phyloP scores from a whole-genome alignment of 106 monocot genomes.

The Triglochin maritima region DNA sequence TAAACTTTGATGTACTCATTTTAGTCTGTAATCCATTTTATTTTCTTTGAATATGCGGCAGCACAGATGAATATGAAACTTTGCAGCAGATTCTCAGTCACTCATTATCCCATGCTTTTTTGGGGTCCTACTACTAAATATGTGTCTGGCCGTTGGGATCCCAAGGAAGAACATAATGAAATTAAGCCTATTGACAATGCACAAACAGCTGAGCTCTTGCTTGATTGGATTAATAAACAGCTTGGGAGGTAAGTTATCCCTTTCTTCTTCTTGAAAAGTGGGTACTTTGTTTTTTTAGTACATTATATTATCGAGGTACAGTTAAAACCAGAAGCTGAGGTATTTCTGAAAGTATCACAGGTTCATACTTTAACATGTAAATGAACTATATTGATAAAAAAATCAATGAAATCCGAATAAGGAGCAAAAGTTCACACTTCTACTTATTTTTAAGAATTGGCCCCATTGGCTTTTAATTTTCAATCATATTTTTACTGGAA shows the following conservation, averaged over 20 bases:
- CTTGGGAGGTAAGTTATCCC: constrained; percentile 47
- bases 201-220: constrained; percentile 66
- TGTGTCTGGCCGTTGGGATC: constrained; percentile 38
- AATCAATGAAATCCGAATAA: no score
- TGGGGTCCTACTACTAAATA: constrained; percentile 80
- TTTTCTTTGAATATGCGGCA: constrained; percentile 44
- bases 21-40: background rate
- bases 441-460: no score
- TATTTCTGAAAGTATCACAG: no score
- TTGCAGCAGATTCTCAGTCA: constrained; percentile 72
- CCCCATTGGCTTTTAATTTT: no score
- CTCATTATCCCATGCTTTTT: constrained; percentile 67
- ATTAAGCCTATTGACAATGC: constrained; percentile 62
- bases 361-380: no score
- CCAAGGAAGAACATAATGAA: constrained; percentile 56
- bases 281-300: background rate
- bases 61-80: constrained; percentile 80
- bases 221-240: constrained; percentile 86
- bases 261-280: background rate
- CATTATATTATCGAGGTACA: background rate
- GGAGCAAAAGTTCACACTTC: no score
- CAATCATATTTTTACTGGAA: no score
- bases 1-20: background rate
- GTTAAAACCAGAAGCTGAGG: background rate
- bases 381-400: no score